phyloP scores from a whole-genome alignment of 805 yeast species.

The Sugiyamaella smithiae region DNA sequence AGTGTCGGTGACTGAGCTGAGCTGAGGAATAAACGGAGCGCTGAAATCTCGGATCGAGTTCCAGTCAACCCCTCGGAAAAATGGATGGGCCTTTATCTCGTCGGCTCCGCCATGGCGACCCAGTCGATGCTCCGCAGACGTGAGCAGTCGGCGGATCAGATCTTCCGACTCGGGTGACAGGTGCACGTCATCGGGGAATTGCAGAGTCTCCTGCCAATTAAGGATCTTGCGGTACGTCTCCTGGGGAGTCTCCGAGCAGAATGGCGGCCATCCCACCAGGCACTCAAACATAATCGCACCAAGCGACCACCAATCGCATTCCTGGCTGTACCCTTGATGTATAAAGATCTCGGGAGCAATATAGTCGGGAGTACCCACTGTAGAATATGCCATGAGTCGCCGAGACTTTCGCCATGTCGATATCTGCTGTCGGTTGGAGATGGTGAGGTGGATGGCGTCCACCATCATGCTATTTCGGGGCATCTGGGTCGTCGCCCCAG shows the following conservation, averaged over 20 bases:
- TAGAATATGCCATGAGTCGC: conserved; percentile 90
- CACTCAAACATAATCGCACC: conserved; percentile 98
- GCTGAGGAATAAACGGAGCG: conserved; percentile 91
- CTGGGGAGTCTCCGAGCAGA: conserved; percentile 91
- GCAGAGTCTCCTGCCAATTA: conserved; percentile 85
- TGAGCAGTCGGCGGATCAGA: conserved; percentile 69
- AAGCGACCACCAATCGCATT: conserved; percentile 97
- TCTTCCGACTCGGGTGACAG: conserved; percentile 87
- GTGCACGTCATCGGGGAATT: conserved; percentile 89
- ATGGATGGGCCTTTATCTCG: conserved; percentile 86
- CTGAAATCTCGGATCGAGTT: conserved; percentile 78
- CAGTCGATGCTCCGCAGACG: conserved; percentile 72
- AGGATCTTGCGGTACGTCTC: conserved; percentile 89
- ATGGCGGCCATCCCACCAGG: conserved; percentile 95
- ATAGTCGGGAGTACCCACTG: conserved; percentile 95
- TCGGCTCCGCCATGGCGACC: conserved; percentile 92
- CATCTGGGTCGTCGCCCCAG: conserved; percentile 12
- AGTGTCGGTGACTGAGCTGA: conserved; percentile 91
- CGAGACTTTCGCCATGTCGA: conserved; percentile 95
- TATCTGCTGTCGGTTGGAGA: conserved; percentile 91
- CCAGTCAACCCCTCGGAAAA: conserved; percentile 97
- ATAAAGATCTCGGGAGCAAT: conserved; percentile 93
- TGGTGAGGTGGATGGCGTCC: conserved; percentile 91
- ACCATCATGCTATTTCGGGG: conserved; percentile 77
- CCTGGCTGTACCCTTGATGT: conserved; percentile 94